Percentiles rank a stretch among this genome's conserved stretches.
These are phyloP conservation scores for Phytophthora brassicae DNA, from an alignment of 352 stramenopile genomes.

Conservation along the genomic window DNA sequence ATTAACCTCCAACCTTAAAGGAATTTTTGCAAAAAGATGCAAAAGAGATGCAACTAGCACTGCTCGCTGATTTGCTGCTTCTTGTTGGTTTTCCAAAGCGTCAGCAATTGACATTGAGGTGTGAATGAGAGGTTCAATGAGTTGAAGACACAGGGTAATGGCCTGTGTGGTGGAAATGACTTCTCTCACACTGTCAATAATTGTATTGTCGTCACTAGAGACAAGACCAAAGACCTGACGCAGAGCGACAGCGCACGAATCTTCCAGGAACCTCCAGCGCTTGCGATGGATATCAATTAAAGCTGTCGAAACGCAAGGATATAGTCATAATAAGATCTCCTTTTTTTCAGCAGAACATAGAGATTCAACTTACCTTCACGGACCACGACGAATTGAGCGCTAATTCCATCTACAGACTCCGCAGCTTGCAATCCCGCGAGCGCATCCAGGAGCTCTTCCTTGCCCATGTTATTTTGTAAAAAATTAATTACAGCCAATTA, in stretches of 20 bases:
- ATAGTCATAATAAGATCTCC: neutral
- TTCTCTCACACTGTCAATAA: neutral
- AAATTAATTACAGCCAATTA: conserved; percentile 23
- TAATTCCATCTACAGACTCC: conserved; percentile 22
- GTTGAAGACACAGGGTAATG: conserved; percentile 26
- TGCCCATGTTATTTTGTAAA: conserved; percentile 34
- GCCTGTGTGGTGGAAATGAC: conserved; percentile 13
- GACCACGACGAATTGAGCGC: conserved; percentile 17
- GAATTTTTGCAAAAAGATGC: conserved; percentile 32
- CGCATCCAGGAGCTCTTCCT: conserved; percentile 50
- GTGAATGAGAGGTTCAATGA: conserved; percentile 38
- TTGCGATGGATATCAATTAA: conserved; percentile 60
- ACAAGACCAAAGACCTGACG: conserved; percentile 23
- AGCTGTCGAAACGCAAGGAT: conserved; percentile 27
- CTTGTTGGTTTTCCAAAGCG: conserved; percentile 19
- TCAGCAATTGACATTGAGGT: conserved; percentile 15
- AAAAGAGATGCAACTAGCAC: conserved; percentile 45
- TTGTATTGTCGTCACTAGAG: conserved; percentile 10
- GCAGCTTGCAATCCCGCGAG: conserved; percentile 34
- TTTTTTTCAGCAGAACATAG: conserved; percentile 1
- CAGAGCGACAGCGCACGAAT: conserved; percentile 56
- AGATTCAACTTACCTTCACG: conserved; percentile 27
- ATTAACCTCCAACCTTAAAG: neutral
- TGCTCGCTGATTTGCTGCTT: conserved; percentile 22
- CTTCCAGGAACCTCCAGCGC: conserved; percentile 68